phyloP scores from a whole-genome alignment of 441 rosid species.

The Euphorbia corollata region DNA sequence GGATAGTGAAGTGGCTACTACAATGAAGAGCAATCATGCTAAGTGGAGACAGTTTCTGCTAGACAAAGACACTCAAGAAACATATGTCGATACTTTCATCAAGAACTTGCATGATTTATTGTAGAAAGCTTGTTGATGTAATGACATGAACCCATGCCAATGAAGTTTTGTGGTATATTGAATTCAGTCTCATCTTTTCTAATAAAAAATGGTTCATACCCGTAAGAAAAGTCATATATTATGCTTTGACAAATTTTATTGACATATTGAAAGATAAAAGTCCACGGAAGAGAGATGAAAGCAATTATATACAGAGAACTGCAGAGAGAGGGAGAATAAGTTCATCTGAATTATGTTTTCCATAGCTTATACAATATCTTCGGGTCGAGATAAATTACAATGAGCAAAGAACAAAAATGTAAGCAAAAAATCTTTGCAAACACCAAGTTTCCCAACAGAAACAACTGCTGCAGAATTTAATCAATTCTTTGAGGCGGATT shows the following conservation, averaged over 20 bases:
- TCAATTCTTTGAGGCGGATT: conserved; percentile 62
- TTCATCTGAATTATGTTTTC: conserved; percentile 8
- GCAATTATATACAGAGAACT: neutral
- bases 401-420: conserved; percentile 19
- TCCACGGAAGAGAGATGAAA: neutral
- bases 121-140: neutral
- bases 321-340: neutral
- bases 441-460: conserved; percentile 26
- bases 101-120: conserved; percentile 12
- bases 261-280: neutral
- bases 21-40: conserved; percentile 26
- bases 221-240: neutral
- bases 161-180: neutral
- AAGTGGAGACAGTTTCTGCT: conserved; percentile 20
- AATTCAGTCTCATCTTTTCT: neutral
- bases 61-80: conserved; percentile 20
- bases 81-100: conserved; percentile 24
- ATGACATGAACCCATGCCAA: neutral
- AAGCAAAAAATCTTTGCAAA: conserved; percentile 13
- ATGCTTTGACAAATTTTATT: conserved; percentile 26
- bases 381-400: conserved; percentile 10
- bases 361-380: conserved; percentile 5
- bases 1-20: conserved; percentile 18
- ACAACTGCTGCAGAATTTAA: too few species aligned
- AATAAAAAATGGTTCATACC: neutral